Percentiles rank a stretch among this genome's conserved stretches.
Evolutionary conservation across 345 rosid genomes (phyloP).

Genomic region (Melaleuca quinquenervia): DNA sequence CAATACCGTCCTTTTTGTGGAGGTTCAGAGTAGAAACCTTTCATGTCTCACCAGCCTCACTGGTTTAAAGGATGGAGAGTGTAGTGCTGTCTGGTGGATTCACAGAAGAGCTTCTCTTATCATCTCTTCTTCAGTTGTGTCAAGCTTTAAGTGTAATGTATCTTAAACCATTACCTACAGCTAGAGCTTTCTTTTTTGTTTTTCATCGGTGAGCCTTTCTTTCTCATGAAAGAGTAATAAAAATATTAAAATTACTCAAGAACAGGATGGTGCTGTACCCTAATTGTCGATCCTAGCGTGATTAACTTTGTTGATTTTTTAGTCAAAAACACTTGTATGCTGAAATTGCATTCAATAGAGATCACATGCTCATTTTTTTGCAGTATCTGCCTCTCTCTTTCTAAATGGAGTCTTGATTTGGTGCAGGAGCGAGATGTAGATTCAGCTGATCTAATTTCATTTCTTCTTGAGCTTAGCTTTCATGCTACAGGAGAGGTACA

Average conservation of each 20-base stretch:
- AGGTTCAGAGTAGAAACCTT: neutral
- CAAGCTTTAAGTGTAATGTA: neutral
- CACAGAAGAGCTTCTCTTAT: neutral
- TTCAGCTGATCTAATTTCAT: conserved; percentile 79
- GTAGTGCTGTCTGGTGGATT: neutral
- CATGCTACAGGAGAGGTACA: conserved; percentile 85
- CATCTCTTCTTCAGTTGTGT: neutral
- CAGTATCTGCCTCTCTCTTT: neutral
- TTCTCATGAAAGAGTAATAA: neutral
- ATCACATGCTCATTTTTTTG: neutral
- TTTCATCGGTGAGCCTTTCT: neutral
- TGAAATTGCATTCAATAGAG: neutral
- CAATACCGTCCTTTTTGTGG: neutral
- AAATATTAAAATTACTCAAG: neutral
- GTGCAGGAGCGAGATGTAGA: conserved; percentile 81
- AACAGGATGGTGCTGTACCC: neutral
- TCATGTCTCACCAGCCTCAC: neutral
- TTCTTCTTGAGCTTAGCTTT: conserved; percentile 95
- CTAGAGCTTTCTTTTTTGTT: neutral
- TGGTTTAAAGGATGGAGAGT: neutral
- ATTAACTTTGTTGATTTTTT: neutral
- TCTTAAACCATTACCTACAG: neutral
- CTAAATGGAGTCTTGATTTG: conserved; percentile 2
- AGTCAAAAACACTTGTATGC: neutral
- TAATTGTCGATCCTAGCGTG: neutral